These are phyloP conservation scores for Phoma sp. DNA, from an alignment of 2,329 filamentous ascomycete species.

Conservation along the genomic window DNA sequence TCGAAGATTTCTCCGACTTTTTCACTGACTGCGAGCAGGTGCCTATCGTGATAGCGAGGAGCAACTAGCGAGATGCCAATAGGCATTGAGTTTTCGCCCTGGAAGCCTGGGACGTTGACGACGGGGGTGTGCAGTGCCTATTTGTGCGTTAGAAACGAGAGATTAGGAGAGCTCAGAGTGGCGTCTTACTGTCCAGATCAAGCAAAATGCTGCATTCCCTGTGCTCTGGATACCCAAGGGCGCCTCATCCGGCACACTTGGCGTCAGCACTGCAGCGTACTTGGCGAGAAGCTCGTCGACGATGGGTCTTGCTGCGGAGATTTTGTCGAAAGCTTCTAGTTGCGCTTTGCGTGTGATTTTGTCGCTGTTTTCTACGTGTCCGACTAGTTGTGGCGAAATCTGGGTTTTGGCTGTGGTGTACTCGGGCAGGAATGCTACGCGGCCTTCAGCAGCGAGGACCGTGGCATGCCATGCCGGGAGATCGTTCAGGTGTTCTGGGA, in stretches of 20 bases:
- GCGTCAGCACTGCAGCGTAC: conserved; percentile 64
- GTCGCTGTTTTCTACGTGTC: conserved; percentile 58
- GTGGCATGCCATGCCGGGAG: conserved; percentile 60
- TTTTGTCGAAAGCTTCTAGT: conserved; percentile 61
- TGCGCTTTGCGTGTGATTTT: conserved; percentile 55
- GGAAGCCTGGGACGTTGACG: conserved; percentile 69
- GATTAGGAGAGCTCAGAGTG: neutral
- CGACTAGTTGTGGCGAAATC: conserved; percentile 54
- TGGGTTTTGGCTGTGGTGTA: conserved; percentile 57
- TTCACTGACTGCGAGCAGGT: conserved; percentile 35
- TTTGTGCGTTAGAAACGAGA: conserved; percentile 3
- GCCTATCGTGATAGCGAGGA: conserved; percentile 42
- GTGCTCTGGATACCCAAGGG: conserved; percentile 61
- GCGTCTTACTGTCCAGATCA: conserved; percentile 54
- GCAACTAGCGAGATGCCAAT: conserved; percentile 63
- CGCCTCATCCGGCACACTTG: conserved; percentile 66
- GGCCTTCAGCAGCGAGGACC: conserved; percentile 60
- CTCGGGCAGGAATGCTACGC: conserved; percentile 61
- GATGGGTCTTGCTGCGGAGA: conserved; percentile 60
- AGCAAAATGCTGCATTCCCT: conserved; percentile 60
- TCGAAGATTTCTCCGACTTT: conserved; percentile 40
- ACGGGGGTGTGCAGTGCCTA: conserved; percentile 63
- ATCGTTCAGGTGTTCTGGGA: conserved; percentile 58
- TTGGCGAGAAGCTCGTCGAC: conserved; percentile 59
- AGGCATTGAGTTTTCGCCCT: conserved; percentile 62